Evolutionary conservation across 352 stramenopile species (phyloP), one percentile per base, ranked within the genome.

Genomic region (Phytophthora pseudosyringae): DNA sequence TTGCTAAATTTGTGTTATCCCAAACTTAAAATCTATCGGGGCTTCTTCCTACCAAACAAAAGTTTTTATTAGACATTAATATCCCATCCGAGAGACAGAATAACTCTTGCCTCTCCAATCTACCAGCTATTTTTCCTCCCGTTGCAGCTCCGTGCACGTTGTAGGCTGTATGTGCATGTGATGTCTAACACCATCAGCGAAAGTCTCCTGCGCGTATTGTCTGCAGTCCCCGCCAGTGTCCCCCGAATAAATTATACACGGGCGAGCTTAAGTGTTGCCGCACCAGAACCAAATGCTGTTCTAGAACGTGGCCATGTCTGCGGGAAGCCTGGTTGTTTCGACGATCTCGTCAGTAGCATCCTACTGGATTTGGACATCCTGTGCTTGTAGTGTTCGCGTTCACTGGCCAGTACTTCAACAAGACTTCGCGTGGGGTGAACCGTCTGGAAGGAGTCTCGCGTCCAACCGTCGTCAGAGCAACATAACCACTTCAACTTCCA

Each of bases 401-500:
- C 35, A 71, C 76, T 3, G 79, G 82, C 6, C 82, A 90, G 26
- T 98, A 98, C 31, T 98, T 96, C 67, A 85, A 97, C 47, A 68
- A 76, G 36, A 89, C 71, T 5, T 77, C 85, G 52, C 71, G 75
- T 2, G 94, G 98, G 51, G 73, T 98, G 3, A 98, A 98, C 76
- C 83, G 95, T 7, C 76, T 99, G 32, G 96, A 99, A 66, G 89
- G 87, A 3, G 66, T 98, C n/a, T 76, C 60, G 9, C 73, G 75
- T 21, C 21, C 21, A 21, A 21, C 21, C 4, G 35, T 40, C 16
- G 35, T 5, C 1, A n/a, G 15, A 40, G 12, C 35, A 40, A 40
- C 35, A n/a, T 40, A 40, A 40, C 9, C 35, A 40, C 35, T n/a
- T 40, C 35, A 40, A 40, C 13, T 16, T 16, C 10, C 12, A 40